Evolutionary conservation across 2,329 filamentous ascomycete species (phyloP), one percentile per base, ranked within the genome.

Genomic region (Hymenoscyphus scutula): DNA sequence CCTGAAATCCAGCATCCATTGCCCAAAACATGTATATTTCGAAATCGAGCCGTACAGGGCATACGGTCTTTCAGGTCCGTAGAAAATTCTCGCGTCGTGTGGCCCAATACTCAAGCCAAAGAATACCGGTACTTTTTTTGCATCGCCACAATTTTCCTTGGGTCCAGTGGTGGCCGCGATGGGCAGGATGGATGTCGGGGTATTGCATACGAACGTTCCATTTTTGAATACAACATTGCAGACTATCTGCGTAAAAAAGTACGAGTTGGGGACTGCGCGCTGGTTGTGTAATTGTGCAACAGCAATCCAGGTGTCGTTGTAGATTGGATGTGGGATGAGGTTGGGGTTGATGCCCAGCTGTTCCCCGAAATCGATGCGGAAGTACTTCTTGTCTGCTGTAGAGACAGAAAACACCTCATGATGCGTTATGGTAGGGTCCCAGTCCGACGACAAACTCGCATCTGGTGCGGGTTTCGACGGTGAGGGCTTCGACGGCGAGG

Each of bases 11-110:
- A 82, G 79, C 15, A 83, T 74, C 75, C 80, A 87, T 68, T 82
- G 79, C 1, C 84, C 84, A 64, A 86, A 83, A 70, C 84, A 87
- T 1, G 80, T 81, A 64, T 78, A 76, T 0, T 68, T 62, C 0
- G 83, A 84, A 65, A 85, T 84, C 8, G 82, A 84, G 1, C 84
- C 84, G 61, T 81, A 88, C 4, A 84, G 72, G 1, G 79, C 75
- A 61, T 81, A 83, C 0, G 83, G 81, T 1, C 67, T 73, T 0
- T 77, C 70, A 0, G 84, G 84, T 0, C 82, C 83, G 62, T 80
- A 81, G 67, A 87, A 84, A 10, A 84, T 80, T 5, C 84, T 78
- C 0, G 83, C 83, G 68, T 87, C 85, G 66, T 84, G 84, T 0
- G 84, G 84, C 0, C 85, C 85, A 19, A 79, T 70, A 63, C 78